These are phyloP conservation scores for Chaetomiaceae sp. DNA, from an alignment of 2,329 filamentous ascomycete species.

Conservation along the genomic window DNA sequence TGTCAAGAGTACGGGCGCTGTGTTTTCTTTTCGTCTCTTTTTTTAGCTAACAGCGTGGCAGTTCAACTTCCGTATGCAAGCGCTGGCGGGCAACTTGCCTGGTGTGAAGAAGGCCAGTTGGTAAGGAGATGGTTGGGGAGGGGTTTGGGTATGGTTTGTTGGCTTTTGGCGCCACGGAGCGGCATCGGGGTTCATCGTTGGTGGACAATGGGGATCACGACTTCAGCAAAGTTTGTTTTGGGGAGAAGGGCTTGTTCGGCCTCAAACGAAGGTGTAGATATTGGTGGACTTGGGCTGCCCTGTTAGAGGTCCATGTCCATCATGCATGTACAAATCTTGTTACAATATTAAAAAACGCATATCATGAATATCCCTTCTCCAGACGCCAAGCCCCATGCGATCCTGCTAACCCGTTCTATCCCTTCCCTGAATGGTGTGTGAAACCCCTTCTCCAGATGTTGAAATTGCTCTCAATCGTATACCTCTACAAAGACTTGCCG, in stretches of 20 bases:
- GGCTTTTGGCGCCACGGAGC: background rate
- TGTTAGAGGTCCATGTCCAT: background rate
- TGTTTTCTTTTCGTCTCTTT: too few relatives aligned
- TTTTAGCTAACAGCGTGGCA: constrained; percentile 40
- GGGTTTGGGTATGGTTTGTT: background rate
- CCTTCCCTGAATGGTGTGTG: constrained; percentile 14
- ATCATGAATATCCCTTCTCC: constrained; percentile 10
- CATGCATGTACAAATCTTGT: constrained; percentile 22
- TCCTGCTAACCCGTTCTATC: constrained; percentile 6
- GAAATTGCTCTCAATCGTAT: constrained; percentile 4
- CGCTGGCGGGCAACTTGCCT: constrained; percentile 76
- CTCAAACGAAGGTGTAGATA: background rate
- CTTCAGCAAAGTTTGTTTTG: background rate
- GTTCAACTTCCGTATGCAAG: constrained; percentile 92
- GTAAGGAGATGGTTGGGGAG: constrained; percentile 50
- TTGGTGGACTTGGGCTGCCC: background rate
- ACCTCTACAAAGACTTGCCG: constrained; percentile 13
- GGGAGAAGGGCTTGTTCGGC: background rate
- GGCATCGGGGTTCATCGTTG: too few relatives aligned
- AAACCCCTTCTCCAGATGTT: constrained; percentile 21
- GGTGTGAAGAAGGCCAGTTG: constrained; percentile 96
- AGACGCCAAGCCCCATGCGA: constrained; percentile 18
- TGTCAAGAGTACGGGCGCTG: constrained; percentile 84
- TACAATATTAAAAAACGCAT: constrained; percentile 21
- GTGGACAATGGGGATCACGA: background rate